Conservation (phyloP, 345 rosid species). For the Salix viminalis region DNA sequence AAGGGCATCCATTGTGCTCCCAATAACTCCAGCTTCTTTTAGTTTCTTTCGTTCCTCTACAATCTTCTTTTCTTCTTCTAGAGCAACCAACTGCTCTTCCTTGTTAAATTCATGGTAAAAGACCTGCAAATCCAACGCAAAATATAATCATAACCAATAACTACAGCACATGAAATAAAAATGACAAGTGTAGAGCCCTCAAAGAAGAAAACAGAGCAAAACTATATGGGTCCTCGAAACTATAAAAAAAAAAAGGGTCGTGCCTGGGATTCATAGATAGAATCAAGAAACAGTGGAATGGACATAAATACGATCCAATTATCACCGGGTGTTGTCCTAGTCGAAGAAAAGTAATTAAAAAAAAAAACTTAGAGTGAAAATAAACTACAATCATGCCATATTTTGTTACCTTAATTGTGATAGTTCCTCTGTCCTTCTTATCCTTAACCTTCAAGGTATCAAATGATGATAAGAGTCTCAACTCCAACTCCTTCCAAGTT, state of each 20-base stretch:
- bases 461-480: conserved; percentile 75
- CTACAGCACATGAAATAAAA: not conserved
- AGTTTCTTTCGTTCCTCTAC: conserved; percentile 72
- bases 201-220: not conserved
- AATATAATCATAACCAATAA: not conserved
- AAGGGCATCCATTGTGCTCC: conserved; percentile 82
- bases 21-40: conserved; percentile 90
- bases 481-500: conserved; percentile 46
- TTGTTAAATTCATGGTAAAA: conserved; percentile 63
- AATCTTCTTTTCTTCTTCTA: conserved; percentile 83
- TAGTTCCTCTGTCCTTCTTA: conserved; percentile 89
- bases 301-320: not conserved
- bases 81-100: conserved; percentile 81
- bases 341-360: not conserved
- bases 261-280: too few relatives aligned
- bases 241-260: not conserved
- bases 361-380: not conserved
- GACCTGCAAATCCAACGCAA: conserved; percentile 31
- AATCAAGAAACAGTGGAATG: not conserved
- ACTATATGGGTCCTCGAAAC: not conserved
- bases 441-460: conserved; percentile 92
- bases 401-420: conserved; percentile 62
- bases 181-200: not conserved
- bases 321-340: not conserved
- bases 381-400: not conserved